Conservation (phyloP, 2,329 filamentous ascomycete genomes). For the Xylariaceae sp. region DNA sequence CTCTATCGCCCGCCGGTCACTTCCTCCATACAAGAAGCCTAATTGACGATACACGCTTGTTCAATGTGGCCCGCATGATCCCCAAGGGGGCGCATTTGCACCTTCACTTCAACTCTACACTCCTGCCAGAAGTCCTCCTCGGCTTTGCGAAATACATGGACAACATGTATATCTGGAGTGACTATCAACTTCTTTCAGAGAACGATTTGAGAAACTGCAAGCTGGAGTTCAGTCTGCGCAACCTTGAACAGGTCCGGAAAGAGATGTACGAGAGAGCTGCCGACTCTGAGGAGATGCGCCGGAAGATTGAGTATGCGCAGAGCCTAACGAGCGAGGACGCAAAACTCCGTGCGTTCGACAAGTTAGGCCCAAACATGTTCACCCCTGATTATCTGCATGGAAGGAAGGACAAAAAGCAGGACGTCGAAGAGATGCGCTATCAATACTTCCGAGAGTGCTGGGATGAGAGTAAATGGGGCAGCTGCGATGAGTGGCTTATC, state of each 20-base stretch:
- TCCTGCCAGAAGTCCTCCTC: constrained; percentile 56
- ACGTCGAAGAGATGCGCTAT: constrained; percentile 27
- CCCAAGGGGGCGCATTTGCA: constrained; percentile 71
- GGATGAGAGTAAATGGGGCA: constrained; percentile 31
- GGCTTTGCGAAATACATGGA: constrained; percentile 49
- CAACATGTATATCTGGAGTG: constrained; percentile 66
- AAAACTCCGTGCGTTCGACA: constrained; percentile 15
- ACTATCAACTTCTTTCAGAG: constrained; percentile 41
- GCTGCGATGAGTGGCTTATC: constrained; percentile 47
- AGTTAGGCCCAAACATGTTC: constrained; percentile 24
- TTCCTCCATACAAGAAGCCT: constrained; percentile 52
- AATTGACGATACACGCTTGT: constrained; percentile 53
- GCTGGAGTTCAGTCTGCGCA: constrained; percentile 52
- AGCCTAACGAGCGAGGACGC: neutral
- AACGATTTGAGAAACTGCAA: constrained; percentile 50
- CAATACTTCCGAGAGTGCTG: constrained; percentile 26
- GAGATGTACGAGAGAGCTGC: constrained; percentile 38
- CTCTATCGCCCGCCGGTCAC: constrained; percentile 44
- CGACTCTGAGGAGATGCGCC: constrained; percentile 1
- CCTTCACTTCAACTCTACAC: constrained; percentile 72
- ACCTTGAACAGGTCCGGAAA: constrained; percentile 33
- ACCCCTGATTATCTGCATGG: constrained; percentile 19
- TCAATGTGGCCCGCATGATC: constrained; percentile 51
- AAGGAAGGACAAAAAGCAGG: constrained; percentile 9
- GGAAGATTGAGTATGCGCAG: constrained; percentile 3